Percentiles rank a stretch among this genome's conserved stretches.
phyloP scores from a whole-genome alignment of 1,139 yeast genomes.

The Zhuliangozyma parablackwelliae region DNA sequence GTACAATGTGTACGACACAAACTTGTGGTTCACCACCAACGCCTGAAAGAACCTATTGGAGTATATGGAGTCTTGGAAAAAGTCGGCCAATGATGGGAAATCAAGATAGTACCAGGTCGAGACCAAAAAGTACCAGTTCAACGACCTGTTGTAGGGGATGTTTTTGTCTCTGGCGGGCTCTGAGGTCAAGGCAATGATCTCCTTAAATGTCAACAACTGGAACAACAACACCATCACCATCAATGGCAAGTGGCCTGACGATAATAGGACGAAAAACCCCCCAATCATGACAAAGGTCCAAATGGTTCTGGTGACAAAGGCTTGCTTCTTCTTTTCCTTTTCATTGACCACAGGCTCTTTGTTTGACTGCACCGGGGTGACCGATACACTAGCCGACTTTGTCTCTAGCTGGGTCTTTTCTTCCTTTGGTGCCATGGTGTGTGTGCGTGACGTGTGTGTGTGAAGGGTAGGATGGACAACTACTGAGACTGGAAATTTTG shows the following conservation, averaged over 20 bases:
- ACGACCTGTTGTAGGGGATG: slow-evolving; percentile 75
- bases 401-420: no score
- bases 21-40: slow-evolving; percentile 67
- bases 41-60: slow-evolving; percentile 39
- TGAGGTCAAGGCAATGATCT: slow-evolving; percentile 80
- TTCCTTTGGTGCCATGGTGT: no score
- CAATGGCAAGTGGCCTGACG: slow-evolving; percentile 86
- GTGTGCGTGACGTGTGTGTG: no score
- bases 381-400: neutral
- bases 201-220: slow-evolving; percentile 83
- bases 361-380: no score
- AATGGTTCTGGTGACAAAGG: slow-evolving; percentile 81
- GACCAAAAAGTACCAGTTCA: slow-evolving; percentile 84
- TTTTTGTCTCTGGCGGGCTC: slow-evolving; percentile 82
- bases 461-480: no score
- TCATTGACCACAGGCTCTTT: slow-evolving; percentile 10
- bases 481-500: no score
- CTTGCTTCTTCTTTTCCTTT: slow-evolving; percentile 67
- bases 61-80: slow-evolving; percentile 42
- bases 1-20: slow-evolving; percentile 78
- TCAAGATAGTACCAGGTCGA: slow-evolving; percentile 86
- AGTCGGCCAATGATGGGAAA: slow-evolving; percentile 76
- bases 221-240: slow-evolving; percentile 66
- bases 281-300: slow-evolving; percentile 93
- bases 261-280: slow-evolving; percentile 64